Percentiles rank a stretch among this genome's conserved stretches.
phyloP scores from a whole-genome alignment of 345 rosid species.

The Gossypium stocksii region DNA sequence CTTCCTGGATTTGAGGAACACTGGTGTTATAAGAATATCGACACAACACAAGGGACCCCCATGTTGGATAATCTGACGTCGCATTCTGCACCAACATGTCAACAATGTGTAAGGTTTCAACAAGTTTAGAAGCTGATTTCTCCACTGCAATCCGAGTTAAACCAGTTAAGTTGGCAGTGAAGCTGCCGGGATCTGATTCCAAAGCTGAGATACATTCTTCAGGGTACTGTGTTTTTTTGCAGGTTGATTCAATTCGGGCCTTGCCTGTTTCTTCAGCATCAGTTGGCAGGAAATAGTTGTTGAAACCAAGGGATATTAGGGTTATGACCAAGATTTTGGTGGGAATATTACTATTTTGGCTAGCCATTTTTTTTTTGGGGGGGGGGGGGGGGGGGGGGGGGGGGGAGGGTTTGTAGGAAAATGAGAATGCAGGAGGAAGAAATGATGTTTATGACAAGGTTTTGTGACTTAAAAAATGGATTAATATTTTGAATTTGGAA shows the following conservation, averaged over 20 bases:
- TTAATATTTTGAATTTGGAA: background rate
- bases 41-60: conserved; percentile 4
- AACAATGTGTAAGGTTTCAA: background rate
- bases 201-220: conserved; percentile 10
- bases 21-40: background rate
- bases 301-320: background rate
- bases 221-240: background rate
- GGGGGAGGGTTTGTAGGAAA: background rate
- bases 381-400: no score
- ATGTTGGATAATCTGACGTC: background rate
- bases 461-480: background rate
- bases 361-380: background rate
- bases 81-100: background rate
- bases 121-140: background rate
- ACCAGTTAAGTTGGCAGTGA: background rate
- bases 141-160: background rate
- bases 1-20: background rate
- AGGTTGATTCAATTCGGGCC: background rate
- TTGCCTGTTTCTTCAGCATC: background rate
- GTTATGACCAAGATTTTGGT: background rate
- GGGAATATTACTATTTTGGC: background rate
- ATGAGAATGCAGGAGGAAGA: background rate
- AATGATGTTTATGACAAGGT: background rate
- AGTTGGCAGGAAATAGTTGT: background rate
- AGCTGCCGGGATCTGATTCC: background rate